These are phyloP conservation scores for Isoetes taiwanensis DNA, from an alignment of 75 land plant species.

Conservation along the genomic window DNA sequence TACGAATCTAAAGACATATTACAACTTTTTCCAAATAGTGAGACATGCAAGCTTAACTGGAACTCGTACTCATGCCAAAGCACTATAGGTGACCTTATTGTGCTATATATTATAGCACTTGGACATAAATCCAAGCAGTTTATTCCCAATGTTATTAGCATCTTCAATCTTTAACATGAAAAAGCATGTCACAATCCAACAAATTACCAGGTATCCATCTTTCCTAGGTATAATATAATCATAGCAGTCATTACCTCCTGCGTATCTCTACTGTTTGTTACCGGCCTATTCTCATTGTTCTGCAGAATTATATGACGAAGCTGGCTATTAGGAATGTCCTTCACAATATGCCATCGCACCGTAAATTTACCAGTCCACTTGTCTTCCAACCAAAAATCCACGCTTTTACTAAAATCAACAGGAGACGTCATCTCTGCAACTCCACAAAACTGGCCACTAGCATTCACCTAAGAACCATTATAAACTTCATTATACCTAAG, in stretches of 20 bases:
- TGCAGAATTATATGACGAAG: slow-evolving; percentile 44
- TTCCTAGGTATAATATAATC: not conserved
- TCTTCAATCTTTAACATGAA: no score
- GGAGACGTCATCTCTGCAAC: slow-evolving; percentile 48
- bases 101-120: no score
- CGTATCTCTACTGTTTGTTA: slow-evolving; percentile 52
- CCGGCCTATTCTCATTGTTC: slow-evolving; percentile 49
- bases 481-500: not conserved
- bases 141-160: no score
- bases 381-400: slow-evolving; percentile 58
- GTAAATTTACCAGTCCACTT: slow-evolving; percentile 58
- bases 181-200: no score
- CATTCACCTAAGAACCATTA: slow-evolving; percentile 36
- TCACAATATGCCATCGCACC: slow-evolving; percentile 55
- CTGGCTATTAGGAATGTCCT: slow-evolving; percentile 47
- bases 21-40: no score
- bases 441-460: slow-evolving; percentile 63
- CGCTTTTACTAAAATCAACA: slow-evolving; percentile 39
- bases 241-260: slow-evolving; percentile 30
- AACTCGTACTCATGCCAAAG: no score
- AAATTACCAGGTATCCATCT: no score
- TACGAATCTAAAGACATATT: no score
- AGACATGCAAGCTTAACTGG: no score
- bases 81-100: no score
- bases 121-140: no score